A percentile compares a stretch with the other conserved stretches of the same genome.
These are phyloP conservation scores for Didymella pinodella DNA, from an alignment of 2,329 filamentous ascomycete genomes.

Conservation along the genomic window DNA sequence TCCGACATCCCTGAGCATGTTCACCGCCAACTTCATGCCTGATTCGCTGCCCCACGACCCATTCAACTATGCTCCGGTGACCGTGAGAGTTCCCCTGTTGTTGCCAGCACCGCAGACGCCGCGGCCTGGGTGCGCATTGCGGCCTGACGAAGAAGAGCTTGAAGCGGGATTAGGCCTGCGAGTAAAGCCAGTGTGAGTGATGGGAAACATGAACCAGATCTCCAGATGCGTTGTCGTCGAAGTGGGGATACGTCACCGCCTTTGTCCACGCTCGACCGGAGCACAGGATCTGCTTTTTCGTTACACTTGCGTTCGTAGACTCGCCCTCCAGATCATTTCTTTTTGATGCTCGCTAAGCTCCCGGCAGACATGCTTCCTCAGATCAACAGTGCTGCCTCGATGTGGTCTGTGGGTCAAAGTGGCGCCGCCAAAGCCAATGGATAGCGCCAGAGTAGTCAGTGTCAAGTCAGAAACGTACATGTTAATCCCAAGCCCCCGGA, in stretches of 20 bases:
- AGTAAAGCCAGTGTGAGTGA: conserved; percentile 38
- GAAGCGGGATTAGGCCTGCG: conserved; percentile 36
- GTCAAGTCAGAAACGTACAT: conserved; percentile 42
- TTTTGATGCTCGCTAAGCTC: conserved; percentile 40
- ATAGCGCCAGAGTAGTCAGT: conserved; percentile 30
- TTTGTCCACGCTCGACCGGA: conserved; percentile 28
- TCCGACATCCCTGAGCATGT: conserved; percentile 50
- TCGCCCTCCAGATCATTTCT: conserved; percentile 40
- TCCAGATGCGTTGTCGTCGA: conserved; percentile 33
- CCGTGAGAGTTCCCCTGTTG: conserved; percentile 34
- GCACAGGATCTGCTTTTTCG: conserved; percentile 37
- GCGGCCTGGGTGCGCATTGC: conserved; percentile 43
- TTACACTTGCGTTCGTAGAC: conserved; percentile 37
- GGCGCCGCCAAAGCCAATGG: conserved; percentile 47
- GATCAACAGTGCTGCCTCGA: conserved; percentile 38
- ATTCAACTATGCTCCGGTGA: conserved; percentile 30
- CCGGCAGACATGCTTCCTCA: conserved; percentile 40
- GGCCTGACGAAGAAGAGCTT: conserved; percentile 40
- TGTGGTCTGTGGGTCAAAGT: conserved; percentile 48
- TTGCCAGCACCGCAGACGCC: conserved; percentile 32
- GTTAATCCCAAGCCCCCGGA: conserved; percentile 46
- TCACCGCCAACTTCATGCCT: conserved; percentile 45
- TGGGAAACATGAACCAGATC: conserved; percentile 30
- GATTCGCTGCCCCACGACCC: conserved; percentile 47
- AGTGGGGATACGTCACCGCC: conserved; percentile 47